Base-by-base conservation (phyloP, 164 flowering plant species). In the Tetracentron sinense region DNA sequence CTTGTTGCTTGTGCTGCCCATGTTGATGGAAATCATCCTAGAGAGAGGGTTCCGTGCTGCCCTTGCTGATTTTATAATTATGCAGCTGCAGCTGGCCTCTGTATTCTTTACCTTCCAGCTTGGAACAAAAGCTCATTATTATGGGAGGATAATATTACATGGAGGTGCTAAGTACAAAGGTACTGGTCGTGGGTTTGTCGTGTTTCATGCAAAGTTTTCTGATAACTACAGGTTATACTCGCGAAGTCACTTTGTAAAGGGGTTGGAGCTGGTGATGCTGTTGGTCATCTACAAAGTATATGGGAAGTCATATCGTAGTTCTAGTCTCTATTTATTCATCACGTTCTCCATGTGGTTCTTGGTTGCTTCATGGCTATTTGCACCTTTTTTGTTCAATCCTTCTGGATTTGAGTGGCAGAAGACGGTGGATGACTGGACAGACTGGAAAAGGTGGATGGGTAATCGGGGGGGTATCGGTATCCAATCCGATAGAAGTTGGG, bases 381-480 rank as follows among this genome's bases (percentile, higher is more conserved):
- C 88, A 63, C 90, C 93, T 20, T 87, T 81, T 66, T 68, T 85
- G 47, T 87, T 87, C 80, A 87, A 87, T 66, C 92, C 92, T 33
- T 83, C 92, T 42, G 90, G 92, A 35, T 87, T 87, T 65, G 92
- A 87, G 51, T 87, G 93, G 93, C 93, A 87, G 65, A 87, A 85
- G 58, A 87, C 92, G 29, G 90, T 87, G n/a, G 92, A 87, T 60
- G 90, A 87, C 63, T 87, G 92, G 92, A 75, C 88, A 6, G 86
- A 87, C 47, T 87, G 92, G 92, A 87, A 85, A 62, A 78, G 86
- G 77, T 87, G 92, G 92, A 87, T 87, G 90, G 92, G 85, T 54
- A 85, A 85, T 69, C 86, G 88, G 44, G 92, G 92, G 54, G 92
- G 92, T 35, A 87, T 87, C 46, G 90, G 89, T 22, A 83, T 85